Base-by-base conservation (phyloP, 208 protist genomes). In the Leishmania lainsoni region DNA sequence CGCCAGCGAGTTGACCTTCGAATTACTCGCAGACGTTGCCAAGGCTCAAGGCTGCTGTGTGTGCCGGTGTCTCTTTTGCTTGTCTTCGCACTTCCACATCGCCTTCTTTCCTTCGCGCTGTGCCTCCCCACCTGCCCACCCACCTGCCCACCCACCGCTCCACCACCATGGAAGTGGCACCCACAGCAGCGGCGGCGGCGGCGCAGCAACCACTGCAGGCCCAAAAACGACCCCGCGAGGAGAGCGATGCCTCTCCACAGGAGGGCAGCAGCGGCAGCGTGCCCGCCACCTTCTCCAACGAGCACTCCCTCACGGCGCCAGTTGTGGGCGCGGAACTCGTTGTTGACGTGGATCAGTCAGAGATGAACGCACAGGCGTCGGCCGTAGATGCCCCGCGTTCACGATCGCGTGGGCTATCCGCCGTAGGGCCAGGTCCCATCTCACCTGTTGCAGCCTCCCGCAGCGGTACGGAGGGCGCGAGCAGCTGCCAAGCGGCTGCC, bases 291-390 rank as follows among this genome's bases (percentile, higher is more conserved):
- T 76, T 79, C 52, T 83, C 80, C 4, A 83, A 76, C 66, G 61
- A 54, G 39, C 66, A 69, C 14, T 73, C 81, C 54, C 59, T 52
- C 39, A 73, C 58, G 8, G 81, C 63, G 12, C 63, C 79, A 5
- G 63, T 68, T 26, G 79, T 72, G 26, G 26, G 26, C 63, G 56
- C 61, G 14, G 79, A 85, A 52, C 66, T 54, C 9, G 73, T 80
- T 5, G 71, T 83, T 1, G 80, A 83, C 75, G 80, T 83, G n/a
- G 80, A 83, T 70, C 12, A 61, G 52, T 8, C 72, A 29, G 80
- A 79, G n/a, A 51, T 39, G 14, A 72, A 72, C 56, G 16, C 49
- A 3, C 58, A 48, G 20, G 49, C 35, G 20, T 39, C 45, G 17
- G 81, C 32, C 22, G 26, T 56, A n/a, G 51, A 48, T 3, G 39